A percentile compares a stretch with the other conserved stretches of the same genome.
These are phyloP conservation scores for Amanita jacksonii DNA, from an alignment of 768 basidiomycete genomes.

Conservation along the genomic window DNA sequence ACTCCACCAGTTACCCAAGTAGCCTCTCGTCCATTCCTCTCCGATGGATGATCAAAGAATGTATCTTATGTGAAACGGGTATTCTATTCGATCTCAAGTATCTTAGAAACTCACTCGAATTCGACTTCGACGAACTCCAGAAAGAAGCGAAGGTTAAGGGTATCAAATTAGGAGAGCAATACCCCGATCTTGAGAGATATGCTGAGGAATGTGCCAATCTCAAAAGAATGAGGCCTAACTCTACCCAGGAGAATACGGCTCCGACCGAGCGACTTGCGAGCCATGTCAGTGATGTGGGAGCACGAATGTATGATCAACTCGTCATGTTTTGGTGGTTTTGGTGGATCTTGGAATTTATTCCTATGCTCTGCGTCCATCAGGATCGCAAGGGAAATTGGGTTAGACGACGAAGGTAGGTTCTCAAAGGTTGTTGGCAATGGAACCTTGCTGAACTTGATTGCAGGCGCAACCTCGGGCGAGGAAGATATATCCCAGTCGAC, in stretches of 20 bases:
- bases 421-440: no score
- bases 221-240: background rate
- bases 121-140: conserved; percentile 12
- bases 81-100: conserved; percentile 16
- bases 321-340: conserved; percentile 11
- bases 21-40: conserved; percentile 19
- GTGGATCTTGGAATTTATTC: conserved; percentile 19
- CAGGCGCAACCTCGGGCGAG: conserved; percentile 21
- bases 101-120: conserved; percentile 11
- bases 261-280: background rate
- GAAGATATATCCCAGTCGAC: conserved; percentile 20
- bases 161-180: background rate
- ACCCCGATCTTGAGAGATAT: conserved; percentile 3
- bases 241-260: no score
- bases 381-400: conserved; percentile 16
- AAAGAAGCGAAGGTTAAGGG: background rate
- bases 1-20: conserved; percentile 11
- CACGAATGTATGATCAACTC: conserved; percentile 17
- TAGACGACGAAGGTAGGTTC: conserved; percentile 16
- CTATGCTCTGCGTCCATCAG: conserved; percentile 17
- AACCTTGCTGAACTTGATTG: background rate
- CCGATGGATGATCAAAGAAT: conserved; percentile 23
- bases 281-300: conserved; percentile 11
- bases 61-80: conserved; percentile 13
- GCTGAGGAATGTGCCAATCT: background rate